A percentile compares a stretch with the other conserved stretches of the same genome.
phyloP scores from a whole-genome alignment of 208 protist species.

The Leishmania lainsoni region DNA sequence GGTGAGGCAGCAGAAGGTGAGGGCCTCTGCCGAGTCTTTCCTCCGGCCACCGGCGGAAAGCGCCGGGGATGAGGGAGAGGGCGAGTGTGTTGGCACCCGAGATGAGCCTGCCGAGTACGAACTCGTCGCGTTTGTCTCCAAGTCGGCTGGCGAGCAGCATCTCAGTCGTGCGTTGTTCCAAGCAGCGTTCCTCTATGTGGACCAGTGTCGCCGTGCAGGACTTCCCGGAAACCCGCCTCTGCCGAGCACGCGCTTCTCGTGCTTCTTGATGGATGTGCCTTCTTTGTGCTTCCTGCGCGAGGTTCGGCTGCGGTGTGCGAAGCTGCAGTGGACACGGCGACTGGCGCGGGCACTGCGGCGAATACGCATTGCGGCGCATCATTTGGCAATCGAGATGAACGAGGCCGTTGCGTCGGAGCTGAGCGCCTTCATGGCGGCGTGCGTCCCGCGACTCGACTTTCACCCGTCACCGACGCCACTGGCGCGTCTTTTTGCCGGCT shows the following conservation, averaged over 20 bases:
- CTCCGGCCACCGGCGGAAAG: conserved; percentile 11
- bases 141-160: conserved; percentile 51
- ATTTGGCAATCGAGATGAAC: background rate
- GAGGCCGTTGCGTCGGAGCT: background rate
- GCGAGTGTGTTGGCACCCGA: background rate
- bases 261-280: conserved; percentile 47
- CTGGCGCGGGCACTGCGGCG: conserved; percentile 5
- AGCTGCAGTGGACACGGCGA: background rate
- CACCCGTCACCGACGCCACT: conserved; percentile 7
- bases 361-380: conserved; percentile 4
- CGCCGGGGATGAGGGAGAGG: conserved; percentile 4
- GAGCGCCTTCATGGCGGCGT: conserved; percentile 15
- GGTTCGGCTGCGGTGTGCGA: conserved; percentile 38
- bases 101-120: conserved; percentile 14
- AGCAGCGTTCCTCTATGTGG: conserved; percentile 40
- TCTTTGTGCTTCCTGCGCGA: conserved; percentile 49
- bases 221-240: conserved; percentile 27
- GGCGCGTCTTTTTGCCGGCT: conserved; percentile 17
- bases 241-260: conserved; percentile 40
- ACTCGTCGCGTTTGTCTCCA: conserved; percentile 47
- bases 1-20: background rate
- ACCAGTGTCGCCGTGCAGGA: conserved; percentile 31
- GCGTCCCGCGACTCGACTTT: conserved; percentile 5
- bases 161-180: conserved; percentile 44
- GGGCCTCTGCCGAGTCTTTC: background rate